Evolutionary conservation across 768 basidiomycete species (phyloP).

Genomic region (Neoboletus magnificus): DNA sequence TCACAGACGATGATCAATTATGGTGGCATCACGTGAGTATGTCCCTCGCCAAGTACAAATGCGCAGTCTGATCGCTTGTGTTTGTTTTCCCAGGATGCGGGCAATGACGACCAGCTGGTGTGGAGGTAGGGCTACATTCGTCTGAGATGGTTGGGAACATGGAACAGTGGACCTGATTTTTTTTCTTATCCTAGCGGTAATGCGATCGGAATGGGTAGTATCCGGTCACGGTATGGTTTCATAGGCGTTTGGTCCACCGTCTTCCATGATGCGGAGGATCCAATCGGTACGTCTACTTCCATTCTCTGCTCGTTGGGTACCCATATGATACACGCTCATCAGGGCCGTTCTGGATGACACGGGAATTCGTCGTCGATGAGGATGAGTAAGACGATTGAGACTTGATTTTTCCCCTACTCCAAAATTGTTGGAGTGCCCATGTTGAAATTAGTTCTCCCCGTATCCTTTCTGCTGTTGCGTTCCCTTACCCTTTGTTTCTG

Average conservation of each 20-base stretch:
- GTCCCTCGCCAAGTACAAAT: background rate
- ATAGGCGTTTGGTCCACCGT: constrained; percentile 53
- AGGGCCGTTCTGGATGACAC: constrained; percentile 32
- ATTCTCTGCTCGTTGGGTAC: background rate
- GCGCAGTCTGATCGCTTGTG: constrained; percentile 2
- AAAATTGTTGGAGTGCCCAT: background rate
- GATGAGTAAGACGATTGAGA: constrained; percentile 13
- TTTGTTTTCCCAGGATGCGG: constrained; percentile 39
- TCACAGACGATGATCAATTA: constrained; percentile 56
- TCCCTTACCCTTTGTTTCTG: background rate
- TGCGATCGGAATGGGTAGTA: constrained; percentile 57
- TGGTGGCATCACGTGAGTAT: constrained; percentile 62
- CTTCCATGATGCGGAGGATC: constrained; percentile 45
- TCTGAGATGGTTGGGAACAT: background rate
- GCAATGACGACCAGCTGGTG: constrained; percentile 48
- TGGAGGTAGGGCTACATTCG: constrained; percentile 46
- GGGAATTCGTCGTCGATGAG: constrained; percentile 21
- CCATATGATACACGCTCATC: background rate
- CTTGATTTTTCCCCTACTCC: background rate
- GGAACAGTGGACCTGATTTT: background rate
- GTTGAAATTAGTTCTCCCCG: background rate
- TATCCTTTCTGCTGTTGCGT: background rate
- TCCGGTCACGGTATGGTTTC: constrained; percentile 58
- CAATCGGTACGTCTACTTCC: constrained; percentile 37
- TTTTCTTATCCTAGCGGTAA: constrained; percentile 43